Evolutionary conservation across 208 protist genomes (phyloP), one percentile per base, ranked within the genome.

Genomic region (Leishmania major): DNA sequence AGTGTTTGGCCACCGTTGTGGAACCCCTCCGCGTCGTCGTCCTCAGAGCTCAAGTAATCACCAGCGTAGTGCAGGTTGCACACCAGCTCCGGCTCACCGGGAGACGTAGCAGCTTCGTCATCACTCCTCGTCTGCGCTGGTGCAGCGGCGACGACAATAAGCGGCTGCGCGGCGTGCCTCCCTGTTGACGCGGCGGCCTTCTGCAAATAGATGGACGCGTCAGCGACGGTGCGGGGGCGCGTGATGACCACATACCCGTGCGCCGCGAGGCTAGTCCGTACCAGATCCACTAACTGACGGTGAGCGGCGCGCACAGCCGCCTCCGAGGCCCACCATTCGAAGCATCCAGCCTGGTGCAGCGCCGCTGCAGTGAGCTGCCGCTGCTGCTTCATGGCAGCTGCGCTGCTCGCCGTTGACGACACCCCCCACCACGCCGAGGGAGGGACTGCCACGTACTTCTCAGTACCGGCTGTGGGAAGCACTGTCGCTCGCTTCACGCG

Each of bases 41-140:
- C 93, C 53, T 94, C 93, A 7, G 92, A 95, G 86, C 90, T 94
- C 37, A 95, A 87, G 79, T 87, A 95, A 4, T 89, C 88, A 17
- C 91, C 92, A 2, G 87, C 87, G 86, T 77, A 92, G 82, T 97
- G 92, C 11, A 89, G 75, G 74, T 95, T 93, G 78, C 93, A 93
- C 28, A 67, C 57, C 28, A 86, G 60, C 85, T 92, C 84, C 19
- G 90, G 64, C 0, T 83, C 88, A 10, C 80, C 72, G 47, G 40
- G 45, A 35, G 28, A 31, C 3, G 22, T 13, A 17, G 45, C 45
- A 15, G 45, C 8, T 15, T 62, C 75, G 35, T 7, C 55, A 53
- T 78, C 55, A 28, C n/a, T 59, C 22, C 55, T 31, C 62, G 76
- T 11, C 76, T n/a, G 40, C 62, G 55, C 49, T 49, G 62, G 57